These are phyloP conservation scores for Prunus padus DNA, from an alignment of 306 rosid species.

Conservation along the genomic window DNA sequence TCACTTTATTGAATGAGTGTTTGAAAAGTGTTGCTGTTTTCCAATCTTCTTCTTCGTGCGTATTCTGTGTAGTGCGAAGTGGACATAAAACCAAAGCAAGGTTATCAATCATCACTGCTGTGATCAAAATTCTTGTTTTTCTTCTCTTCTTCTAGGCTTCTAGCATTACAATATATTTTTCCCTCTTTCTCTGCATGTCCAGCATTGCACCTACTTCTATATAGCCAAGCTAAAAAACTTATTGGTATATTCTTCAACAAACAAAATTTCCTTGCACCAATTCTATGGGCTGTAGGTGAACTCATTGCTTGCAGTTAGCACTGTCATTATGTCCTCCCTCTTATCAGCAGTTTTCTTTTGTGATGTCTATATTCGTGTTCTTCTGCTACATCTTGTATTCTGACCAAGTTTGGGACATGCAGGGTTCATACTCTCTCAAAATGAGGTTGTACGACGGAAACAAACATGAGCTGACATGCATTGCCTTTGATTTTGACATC, in stretches of 20 bases:
- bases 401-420: constrained; percentile 33
- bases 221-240: background rate
- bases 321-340: background rate
- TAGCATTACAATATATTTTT: background rate
- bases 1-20: background rate
- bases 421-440: constrained; percentile 73
- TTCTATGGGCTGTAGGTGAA: too few species aligned
- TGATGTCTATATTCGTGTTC: background rate
- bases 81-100: background rate
- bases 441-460: constrained; percentile 65
- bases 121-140: background rate
- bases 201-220: background rate
- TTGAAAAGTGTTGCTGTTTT: background rate
- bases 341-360: background rate
- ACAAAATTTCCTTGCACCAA: background rate
- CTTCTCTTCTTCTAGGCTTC: background rate
- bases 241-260: background rate
- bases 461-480: constrained; percentile 59
- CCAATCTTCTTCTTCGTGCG: background rate
- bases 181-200: background rate
- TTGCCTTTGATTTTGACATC: constrained; percentile 59
- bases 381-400: constrained; percentile 1
- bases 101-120: background rate
- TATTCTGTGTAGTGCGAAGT: background rate
- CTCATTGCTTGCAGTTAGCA: background rate